These are phyloP conservation scores for Bipolaris gigantea DNA, from an alignment of 2,329 filamentous ascomycete genomes.

Conservation along the genomic window DNA sequence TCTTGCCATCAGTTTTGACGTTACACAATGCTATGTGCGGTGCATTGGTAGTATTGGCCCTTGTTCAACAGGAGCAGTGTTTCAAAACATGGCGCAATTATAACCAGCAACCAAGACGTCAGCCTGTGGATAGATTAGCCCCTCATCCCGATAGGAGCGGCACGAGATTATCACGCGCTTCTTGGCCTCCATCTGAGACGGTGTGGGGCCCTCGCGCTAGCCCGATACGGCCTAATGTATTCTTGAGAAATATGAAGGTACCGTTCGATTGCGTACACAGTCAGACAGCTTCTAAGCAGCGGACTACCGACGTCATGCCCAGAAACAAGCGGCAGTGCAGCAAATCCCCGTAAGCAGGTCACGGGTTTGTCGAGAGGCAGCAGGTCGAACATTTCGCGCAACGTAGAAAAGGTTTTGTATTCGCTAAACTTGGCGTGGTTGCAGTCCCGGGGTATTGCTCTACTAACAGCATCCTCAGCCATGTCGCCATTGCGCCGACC, in stretches of 20 bases:
- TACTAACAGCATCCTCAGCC: not conserved
- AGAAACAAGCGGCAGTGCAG: not conserved
- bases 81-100: slow-evolving; percentile 5
- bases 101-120: not conserved
- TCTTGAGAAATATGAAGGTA: slow-evolving; percentile 5
- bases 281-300: not conserved
- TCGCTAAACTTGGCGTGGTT: slow-evolving; percentile 5
- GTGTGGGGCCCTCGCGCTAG: not conserved
- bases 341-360: too few species aligned
- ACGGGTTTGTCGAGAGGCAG: not conserved
- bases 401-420: slow-evolving; percentile 5
- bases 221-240: slow-evolving; percentile 1
- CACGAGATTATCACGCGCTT: slow-evolving; percentile 3
- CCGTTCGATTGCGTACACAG: not conserved
- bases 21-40: not conserved
- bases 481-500: slow-evolving; percentile 4
- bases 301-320: not conserved
- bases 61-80: not conserved
- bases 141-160: slow-evolving; percentile 10
- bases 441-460: slow-evolving; percentile 10
- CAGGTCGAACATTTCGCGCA: not conserved
- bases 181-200: slow-evolving; percentile 7
- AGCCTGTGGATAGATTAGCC: slow-evolving; percentile 8
- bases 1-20: too few species aligned
- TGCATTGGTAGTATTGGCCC: not conserved